Base-by-base conservation (phyloP, 768 basidiomycete genomes). In the Boletus rubescentipes region DNA sequence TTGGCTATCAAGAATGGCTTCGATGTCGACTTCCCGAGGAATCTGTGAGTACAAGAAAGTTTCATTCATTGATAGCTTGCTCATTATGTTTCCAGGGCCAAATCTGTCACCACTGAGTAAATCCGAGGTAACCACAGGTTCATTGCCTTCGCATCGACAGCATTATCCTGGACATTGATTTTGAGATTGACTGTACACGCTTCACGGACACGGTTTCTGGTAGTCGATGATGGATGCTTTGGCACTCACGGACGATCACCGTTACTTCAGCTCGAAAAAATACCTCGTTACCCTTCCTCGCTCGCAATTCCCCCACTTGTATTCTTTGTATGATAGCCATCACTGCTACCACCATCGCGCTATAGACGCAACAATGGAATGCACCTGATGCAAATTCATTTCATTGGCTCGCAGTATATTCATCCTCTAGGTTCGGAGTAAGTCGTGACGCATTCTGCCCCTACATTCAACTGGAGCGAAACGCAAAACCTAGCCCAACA, bases 21-120 rank as follows among this genome's bases (percentile, higher is more conserved):
- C 60, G 96, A 98, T 69, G 96, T 98, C 61, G 96, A 99, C 71
- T 97, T 97, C 87, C 96, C 96, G 39, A 81, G 96, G 67, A 98
- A 98, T 79, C 76, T 98, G 87, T 91, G 67, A 64, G 90, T 81
- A 32, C 18, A 14, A 42, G 26, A 9, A 46, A 14, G 49, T 35
- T 49, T 48, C 15, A 30, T 52, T n/a, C 52, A 18, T 49, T 41
- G 26, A 18, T 58, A 16, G n/a, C 50, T 35, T 45, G 29, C 55
- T 59, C 18, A 65, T 44, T 18, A 37, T 56, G 45, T 43, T 15
- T 4, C 61, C 23, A 88, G 86, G 75, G 87, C 87, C 53, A 89
- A 89, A 68, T 89, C 87, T 57, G 87, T 89, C 52, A 89, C 87
- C 34, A 79, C 79, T 40, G 87, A 89, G 77, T 89, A 82, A 76